Evolutionary conservation across 2,329 filamentous ascomycete species (phyloP), one percentile per base, ranked within the genome.

Genomic region (Elsinoe arachidis): DNA sequence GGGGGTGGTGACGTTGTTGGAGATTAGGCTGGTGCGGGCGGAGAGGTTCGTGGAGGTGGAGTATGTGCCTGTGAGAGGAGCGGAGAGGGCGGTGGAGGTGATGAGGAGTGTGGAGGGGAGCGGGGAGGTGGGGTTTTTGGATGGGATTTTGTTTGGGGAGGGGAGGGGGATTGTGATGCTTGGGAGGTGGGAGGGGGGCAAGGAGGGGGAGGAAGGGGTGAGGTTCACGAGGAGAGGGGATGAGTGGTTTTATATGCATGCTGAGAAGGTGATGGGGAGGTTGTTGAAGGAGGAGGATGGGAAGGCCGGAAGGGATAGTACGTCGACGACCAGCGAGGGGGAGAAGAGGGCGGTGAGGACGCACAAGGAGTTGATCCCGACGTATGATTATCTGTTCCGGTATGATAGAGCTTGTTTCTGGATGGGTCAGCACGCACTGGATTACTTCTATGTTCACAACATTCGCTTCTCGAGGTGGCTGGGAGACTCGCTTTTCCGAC

Each of bases 211-310:
- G 61, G 2, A 67, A 66, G 44, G 63, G 72, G 1, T 71, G 70
- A 21, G 73, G 67, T 0, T 86, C 88, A 68, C 79, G 78, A n/a
- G 78, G 10, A 72, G 79, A 0, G 69, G 68, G 3, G 86, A 90
- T 62, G 81, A 84, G 0, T 90, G 86, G 87, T 88, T 88, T 66
- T 90, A 88, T 59, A 72, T 89, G 2, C 85, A 87, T 61, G 85
- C 80, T 1, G 70, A 81, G 61, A 69, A 75, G n/a, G 61, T 62
- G 5, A 17, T 59, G 14, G 17, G 58, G 33, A 10, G 52, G 2
- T 23, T 58, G 26, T 12, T 56, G 44, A 21, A 53, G 33, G 26
- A 10, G 19, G 49, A 26, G 49, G 15, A 38, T 14, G 14, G 34
- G 10, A 37, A 39, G 11, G 49, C 9, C 19, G 23, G 9, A 1